phyloP scores from a whole-genome alignment of 2,329 filamentous ascomycete species.

The Exophiala lecanii-corni region DNA sequence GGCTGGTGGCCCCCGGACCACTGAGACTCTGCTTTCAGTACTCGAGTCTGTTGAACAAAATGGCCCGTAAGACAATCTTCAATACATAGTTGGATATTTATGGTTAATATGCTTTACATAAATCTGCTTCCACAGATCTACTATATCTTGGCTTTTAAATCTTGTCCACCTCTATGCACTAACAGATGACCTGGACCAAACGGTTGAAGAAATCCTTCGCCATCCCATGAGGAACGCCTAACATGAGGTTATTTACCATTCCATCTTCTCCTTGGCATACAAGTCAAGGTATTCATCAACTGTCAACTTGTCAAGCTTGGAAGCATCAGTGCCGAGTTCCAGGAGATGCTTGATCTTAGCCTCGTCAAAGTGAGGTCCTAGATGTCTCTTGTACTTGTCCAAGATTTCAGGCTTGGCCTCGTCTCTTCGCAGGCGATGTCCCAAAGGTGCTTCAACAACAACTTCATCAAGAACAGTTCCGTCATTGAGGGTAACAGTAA shows the following conservation, averaged over 20 bases:
- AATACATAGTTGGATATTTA: no score
- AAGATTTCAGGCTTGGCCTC: constrained; percentile 98
- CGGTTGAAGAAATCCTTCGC: no score
- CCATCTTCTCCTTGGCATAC: constrained; percentile 57
- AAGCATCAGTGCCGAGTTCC: constrained; percentile 68
- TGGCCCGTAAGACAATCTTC: no score
- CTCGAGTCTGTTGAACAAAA: no score
- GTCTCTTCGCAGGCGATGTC: constrained; percentile 83
- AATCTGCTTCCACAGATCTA: no score
- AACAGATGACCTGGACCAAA: no score
- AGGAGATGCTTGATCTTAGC: constrained; percentile 77
- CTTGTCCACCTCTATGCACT: no score
- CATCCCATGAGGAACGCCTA: no score
- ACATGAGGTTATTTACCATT: constrained; percentile 34
- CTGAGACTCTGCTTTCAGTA: no score
- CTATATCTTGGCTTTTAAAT: no score
- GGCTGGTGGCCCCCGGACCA: no score
- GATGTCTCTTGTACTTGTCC: constrained; percentile 90
- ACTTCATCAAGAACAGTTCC: constrained; percentile 88
- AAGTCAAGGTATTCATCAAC: constrained; percentile 93
- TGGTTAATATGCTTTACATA: no score
- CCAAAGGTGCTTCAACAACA: constrained; percentile 87
- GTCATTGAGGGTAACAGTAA: constrained; percentile 92
- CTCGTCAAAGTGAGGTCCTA: constrained; percentile 75
- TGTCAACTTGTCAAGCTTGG: constrained; percentile 71